phyloP scores from a whole-genome alignment of 306 rosid species.

The Prunus fruticosa region DNA sequence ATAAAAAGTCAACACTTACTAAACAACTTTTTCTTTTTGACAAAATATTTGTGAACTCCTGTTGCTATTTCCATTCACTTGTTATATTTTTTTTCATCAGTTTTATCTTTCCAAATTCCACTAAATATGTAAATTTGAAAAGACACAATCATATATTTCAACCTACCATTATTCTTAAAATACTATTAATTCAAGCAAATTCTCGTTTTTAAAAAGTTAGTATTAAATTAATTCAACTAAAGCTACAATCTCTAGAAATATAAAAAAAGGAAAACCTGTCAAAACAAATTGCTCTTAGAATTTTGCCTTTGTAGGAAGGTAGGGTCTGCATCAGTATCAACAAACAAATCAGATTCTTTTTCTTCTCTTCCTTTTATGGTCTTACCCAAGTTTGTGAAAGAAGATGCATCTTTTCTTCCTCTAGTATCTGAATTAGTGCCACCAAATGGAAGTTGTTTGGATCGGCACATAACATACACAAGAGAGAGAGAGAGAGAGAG shows the following conservation, averaged over 20 bases:
- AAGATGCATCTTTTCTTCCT: constrained; percentile 39
- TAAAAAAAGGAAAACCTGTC: background rate
- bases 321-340: constrained; percentile 53
- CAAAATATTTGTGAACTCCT: background rate
- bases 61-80: accelerated
- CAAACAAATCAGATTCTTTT: constrained; percentile 44
- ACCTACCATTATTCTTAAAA: too few species aligned
- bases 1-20: background rate
- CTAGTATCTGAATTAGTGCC: constrained; percentile 38
- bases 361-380: constrained; percentile 46
- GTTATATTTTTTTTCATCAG: too few species aligned
- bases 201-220: too few species aligned
- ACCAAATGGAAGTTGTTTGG: background rate
- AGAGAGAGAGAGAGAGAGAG: too few species aligned
- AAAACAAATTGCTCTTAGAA: background rate
- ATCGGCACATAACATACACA: too few species aligned
- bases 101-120: too few species aligned
- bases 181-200: too few species aligned
- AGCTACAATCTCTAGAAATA: background rate
- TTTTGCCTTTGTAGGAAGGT: constrained; percentile 85
- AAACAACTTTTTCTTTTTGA: background rate
- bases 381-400: constrained; percentile 40
- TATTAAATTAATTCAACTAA: too few species aligned
- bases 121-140: accelerated
- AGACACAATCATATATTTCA: too few species aligned